phyloP scores from a whole-genome alignment of 768 basidiomycete genomes.

The Aureoboletus auriporus region DNA sequence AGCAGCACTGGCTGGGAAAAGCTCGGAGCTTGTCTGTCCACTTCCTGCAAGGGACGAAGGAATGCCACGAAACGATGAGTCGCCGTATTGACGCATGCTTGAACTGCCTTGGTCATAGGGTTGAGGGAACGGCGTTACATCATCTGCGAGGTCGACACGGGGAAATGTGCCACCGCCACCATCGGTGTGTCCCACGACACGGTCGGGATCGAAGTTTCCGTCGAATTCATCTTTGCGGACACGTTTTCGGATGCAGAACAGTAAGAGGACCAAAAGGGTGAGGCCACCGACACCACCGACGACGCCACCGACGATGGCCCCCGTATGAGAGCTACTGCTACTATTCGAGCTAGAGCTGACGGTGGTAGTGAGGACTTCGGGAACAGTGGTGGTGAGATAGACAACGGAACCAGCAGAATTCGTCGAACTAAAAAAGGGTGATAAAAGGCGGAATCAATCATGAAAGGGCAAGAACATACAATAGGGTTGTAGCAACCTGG shows the following conservation, averaged over 20 bases:
- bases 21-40: constrained; percentile 4
- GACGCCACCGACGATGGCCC: constrained; percentile 50
- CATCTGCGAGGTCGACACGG: constrained; percentile 22
- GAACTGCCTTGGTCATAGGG: constrained; percentile 2
- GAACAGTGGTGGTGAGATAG: constrained; percentile 14
- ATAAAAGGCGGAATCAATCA: background rate
- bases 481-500: constrained; percentile 10
- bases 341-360: background rate
- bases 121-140: constrained; percentile 26
- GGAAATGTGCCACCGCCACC: constrained; percentile 25
- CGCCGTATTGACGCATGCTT: constrained; percentile 24
- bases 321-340: constrained; percentile 22
- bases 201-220: constrained; percentile 48
- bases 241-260: constrained; percentile 28
- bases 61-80: constrained; percentile 5
- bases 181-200: constrained; percentile 29
- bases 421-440: constrained; percentile 16
- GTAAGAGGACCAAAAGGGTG: constrained; percentile 21
- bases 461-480: constrained; percentile 12
- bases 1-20: constrained; percentile 3
- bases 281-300: constrained; percentile 42
- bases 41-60: constrained; percentile 1
- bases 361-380: constrained; percentile 14
- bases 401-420: constrained; percentile 17
- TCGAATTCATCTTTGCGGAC: constrained; percentile 39